Base-by-base conservation (phyloP, 768 basidiomycete species). In the Tephrocybe sp. region DNA sequence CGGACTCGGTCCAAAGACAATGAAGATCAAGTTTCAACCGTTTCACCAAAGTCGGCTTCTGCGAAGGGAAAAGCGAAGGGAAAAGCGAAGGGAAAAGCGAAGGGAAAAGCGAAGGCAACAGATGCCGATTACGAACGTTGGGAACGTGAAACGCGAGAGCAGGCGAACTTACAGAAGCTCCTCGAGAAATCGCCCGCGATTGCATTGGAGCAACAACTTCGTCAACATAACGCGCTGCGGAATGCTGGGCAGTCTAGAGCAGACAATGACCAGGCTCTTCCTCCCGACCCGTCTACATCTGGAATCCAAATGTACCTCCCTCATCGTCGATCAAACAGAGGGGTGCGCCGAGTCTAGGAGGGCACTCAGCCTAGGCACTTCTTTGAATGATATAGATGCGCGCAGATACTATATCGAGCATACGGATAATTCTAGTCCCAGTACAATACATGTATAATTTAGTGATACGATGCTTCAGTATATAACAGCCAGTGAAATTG, bases 381-480 rank as follows among this genome's bases (percentile, higher is more conserved):
- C 31, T 30, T 22, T 11, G 23, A 30, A 13, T n/a, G 20, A 12
- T 4, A 17, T 38, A 23, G 19, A 8, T 6, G 45, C 16, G 22
- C 48, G 33, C 11, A 36, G 23, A 42, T 42, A 26, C 35, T 50
- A 43, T 35, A 49, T 12, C 34, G 44, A 51, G 12, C n/a, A 39
- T 44, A 45, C 1, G 39, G 10, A 10, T 34, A 39, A 45, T 4
- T 45, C 42, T 54, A 49, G 47, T 23, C 34, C 45, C 23, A 16
- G 17, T 55, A 53, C 51, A 56, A 49, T 52, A 45, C 51, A 52
- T 43, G 31, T 8, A 34, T 23, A 33, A 49, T 47, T n/a, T 12
- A 39, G 13, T 30, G 20, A 33, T 33, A 16, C 22, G 32, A 39
- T 30, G 46, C 36, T 7, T 49, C 31, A 40, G 16, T 44, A 44